Evolutionary conservation across 352 stramenopile genomes (phyloP).

Genomic region (Globisporangium viniferum): DNA sequence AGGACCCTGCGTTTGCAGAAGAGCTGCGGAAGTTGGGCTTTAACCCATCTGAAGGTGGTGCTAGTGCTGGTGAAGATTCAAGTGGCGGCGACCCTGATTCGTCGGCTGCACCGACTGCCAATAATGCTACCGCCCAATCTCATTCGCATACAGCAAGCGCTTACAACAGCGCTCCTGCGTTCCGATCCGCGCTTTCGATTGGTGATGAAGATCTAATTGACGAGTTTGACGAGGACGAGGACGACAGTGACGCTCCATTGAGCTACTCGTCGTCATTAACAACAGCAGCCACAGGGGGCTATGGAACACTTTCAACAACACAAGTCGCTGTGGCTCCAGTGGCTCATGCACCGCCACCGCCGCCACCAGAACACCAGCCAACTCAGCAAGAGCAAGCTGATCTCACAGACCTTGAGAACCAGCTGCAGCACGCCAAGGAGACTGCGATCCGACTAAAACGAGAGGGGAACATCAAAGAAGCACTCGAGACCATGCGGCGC

Average conservation of each 20-base stretch:
- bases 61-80: not conserved
- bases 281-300: not conserved
- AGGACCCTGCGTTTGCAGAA: constrained; percentile 45
- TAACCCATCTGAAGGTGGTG: not conserved
- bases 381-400: constrained; percentile 5
- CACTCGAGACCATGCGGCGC: constrained; percentile 62
- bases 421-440: constrained; percentile 44
- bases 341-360: not conserved
- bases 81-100: not conserved
- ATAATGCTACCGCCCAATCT: not conserved
- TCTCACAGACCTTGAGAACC: constrained; percentile 32
- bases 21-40: constrained; percentile 45
- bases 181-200: constrained; percentile 23
- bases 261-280: not conserved
- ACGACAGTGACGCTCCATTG: constrained; percentile 4
- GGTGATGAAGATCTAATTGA: constrained; percentile 67
- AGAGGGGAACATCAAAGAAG: constrained; percentile 49
- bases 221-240: constrained; percentile 50
- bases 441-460: constrained; percentile 52
- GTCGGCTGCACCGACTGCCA: not conserved
- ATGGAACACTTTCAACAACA: not conserved
- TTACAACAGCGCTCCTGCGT: not conserved
- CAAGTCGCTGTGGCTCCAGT: not conserved
- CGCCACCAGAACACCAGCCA: not conserved
- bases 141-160: not conserved